Percentiles rank a stretch among this genome's conserved stretches.
Evolutionary conservation across 1,284 basidiomycete genomes (phyloP).

Genomic region (Apiotrichum akiyoshidainum): DNA sequence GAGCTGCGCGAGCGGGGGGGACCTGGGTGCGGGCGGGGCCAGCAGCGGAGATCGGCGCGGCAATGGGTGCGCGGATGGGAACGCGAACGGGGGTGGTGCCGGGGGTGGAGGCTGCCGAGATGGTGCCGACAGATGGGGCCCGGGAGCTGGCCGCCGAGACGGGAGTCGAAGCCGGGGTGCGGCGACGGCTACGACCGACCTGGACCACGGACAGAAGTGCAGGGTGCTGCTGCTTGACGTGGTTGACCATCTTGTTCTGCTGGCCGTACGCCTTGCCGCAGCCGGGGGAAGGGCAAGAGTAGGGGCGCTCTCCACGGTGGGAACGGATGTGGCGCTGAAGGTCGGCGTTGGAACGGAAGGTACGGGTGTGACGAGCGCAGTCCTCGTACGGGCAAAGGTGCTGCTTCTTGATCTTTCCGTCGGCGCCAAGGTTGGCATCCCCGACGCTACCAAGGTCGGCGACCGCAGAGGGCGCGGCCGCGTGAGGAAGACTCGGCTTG

Average conservation of each 20-base stretch:
- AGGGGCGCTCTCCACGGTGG: constrained; percentile 20
- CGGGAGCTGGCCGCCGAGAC: constrained; percentile 4
- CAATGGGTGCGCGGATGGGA: background rate
- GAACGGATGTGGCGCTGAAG: constrained; percentile 25
- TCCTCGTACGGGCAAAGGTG: constrained; percentile 20
- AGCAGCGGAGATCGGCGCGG: background rate
- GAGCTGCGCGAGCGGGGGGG: background rate
- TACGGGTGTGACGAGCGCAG: constrained; percentile 16
- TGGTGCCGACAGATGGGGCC: background rate
- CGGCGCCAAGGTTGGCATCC: background rate
- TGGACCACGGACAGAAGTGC: constrained; percentile 12
- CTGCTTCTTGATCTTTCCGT: constrained; percentile 15
- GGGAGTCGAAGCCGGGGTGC: constrained; percentile 6
- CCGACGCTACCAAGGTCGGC: background rate
- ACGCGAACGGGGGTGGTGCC: background rate
- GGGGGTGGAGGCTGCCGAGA: constrained; percentile 4
- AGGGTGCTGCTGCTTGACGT: constrained; percentile 24
- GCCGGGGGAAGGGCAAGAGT: constrained; percentile 14
- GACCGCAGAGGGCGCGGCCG: background rate
- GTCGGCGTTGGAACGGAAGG: constrained; percentile 29
- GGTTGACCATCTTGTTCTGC: constrained; percentile 28
- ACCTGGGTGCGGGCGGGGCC: background rate
- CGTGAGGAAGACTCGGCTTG: background rate
- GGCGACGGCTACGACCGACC: constrained; percentile 14
- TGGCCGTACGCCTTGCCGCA: constrained; percentile 27